Conservation (phyloP, 345 rosid species). For the Populus euphratica region DNA sequence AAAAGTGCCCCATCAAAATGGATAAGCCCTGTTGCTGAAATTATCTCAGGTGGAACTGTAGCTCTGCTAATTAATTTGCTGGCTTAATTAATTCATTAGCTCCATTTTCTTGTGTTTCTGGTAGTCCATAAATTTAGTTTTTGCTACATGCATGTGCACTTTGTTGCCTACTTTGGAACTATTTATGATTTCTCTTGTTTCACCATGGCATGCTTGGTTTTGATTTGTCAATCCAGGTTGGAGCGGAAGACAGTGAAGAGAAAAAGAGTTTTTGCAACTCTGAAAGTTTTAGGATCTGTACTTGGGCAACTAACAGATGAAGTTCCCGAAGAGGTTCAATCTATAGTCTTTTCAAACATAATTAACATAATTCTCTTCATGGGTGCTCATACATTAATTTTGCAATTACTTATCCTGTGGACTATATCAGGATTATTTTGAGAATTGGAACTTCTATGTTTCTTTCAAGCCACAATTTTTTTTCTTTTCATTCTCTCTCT, state of each 20-base stretch:
- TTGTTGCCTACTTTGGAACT: not conserved
- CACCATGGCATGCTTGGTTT: not conserved
- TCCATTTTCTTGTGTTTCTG: too few species aligned
- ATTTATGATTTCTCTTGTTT: constrained; percentile 5
- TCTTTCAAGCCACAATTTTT: not conserved
- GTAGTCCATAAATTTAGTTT: too few species aligned
- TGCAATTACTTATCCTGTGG: not conserved
- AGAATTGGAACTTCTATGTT: not conserved
- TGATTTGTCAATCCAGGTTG: constrained; percentile 52
- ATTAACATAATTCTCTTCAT: constrained; percentile 1
- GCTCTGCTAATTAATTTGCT: too few species aligned
- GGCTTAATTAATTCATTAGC: too few species aligned
- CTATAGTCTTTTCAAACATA: not conserved
- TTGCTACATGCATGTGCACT: not conserved
- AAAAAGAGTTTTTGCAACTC: constrained; percentile 78
- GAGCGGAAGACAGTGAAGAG: constrained; percentile 79
- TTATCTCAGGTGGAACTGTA: too few species aligned
- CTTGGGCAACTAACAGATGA: constrained; percentile 75
- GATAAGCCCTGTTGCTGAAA: too few species aligned
- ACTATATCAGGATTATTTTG: not conserved
- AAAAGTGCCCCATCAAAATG: too few species aligned
- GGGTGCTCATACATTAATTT: not conserved
- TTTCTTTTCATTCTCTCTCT: not conserved
- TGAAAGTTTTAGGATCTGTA: constrained; percentile 78
- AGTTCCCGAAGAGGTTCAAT: constrained; percentile 81